Evolutionary conservation across 2,329 filamentous ascomycete genomes (phyloP), one percentile per base, ranked within the genome.

Genomic region (Diplodia mutila): DNA sequence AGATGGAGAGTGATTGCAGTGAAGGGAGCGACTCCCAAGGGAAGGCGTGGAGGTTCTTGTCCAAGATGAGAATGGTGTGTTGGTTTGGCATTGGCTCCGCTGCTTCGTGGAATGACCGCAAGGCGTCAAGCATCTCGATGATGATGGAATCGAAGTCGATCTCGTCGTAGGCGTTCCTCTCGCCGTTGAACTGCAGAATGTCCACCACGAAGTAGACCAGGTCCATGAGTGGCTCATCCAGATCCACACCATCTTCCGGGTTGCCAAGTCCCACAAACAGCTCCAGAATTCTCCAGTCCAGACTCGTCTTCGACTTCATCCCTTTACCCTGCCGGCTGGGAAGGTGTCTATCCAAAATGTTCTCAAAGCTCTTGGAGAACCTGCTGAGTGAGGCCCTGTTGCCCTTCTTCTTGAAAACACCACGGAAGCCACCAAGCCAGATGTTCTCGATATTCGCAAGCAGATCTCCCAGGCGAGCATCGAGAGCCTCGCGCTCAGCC

Each of bases 11-110:
- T 2, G 86, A 87, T 70, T 92, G 86, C 75, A 99, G 87, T 75
- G 93, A 97, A 0, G 94, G 93, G 46, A 99, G 81, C 0, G 93
- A 97, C 76, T 99, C 95, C 95, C 96, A 99, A 0, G 95, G 95
- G 74, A 99, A 97, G 1, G 88, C 85, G 74, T 98, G 95, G 2
- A 99, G 85, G 2, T 91, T 86, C 78, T 97, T 97, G 79, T 99
- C 95, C 6, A 99, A 84, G 7, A 99, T 89, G 2, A 99, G 84
- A 65, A 99, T 90, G 0, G 93, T 94, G 75, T 99, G 95, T 1
- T 82, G 82, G 27, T 63, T 63, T 16, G 27, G 29, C 9, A 29
- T 63, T 14, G 73, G 74, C 8, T 77, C 75, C 4, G 75, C 77
- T 27, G 78, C 79, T 66, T 85, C 84, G 73, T 97, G 90, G 75